These are phyloP conservation scores for Ophiocordyceps camponoti-leonardi DNA, from an alignment of 2,329 filamentous ascomycete genomes.

Conservation along the genomic window DNA sequence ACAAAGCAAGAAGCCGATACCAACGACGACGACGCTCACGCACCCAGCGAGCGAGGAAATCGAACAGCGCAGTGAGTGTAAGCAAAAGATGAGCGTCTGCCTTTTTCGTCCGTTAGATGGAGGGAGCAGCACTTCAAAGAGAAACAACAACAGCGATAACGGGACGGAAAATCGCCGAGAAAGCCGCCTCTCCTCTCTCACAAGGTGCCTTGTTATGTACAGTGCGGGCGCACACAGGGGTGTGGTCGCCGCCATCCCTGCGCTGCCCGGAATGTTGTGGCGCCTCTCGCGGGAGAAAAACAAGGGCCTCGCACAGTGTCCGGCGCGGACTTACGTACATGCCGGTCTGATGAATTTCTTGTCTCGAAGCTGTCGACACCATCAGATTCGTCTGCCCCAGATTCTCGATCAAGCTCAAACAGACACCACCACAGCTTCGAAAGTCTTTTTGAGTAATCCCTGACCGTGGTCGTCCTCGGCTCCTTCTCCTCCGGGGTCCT, in stretches of 20 bases:
- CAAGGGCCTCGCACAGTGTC: not conserved
- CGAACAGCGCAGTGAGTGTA: too few relatives aligned
- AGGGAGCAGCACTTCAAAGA: not conserved
- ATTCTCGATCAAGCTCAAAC: too few relatives aligned
- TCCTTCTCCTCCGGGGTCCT: not conserved
- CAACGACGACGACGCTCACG: not conserved
- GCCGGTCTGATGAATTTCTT: too few relatives aligned
- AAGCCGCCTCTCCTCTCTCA: not conserved
- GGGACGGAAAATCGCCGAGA: not conserved
- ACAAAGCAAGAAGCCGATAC: not conserved
- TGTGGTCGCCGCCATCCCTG: not conserved
- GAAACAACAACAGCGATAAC: not conserved
- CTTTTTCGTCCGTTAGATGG: not conserved
- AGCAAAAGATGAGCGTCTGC: too few relatives aligned
- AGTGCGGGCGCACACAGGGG: not conserved
- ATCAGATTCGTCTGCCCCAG: too few relatives aligned
- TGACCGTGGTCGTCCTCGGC: not conserved
- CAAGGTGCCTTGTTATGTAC: not conserved
- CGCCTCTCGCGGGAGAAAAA: not conserved
- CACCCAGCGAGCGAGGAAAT: too few relatives aligned
- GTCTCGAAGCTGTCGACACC: too few relatives aligned
- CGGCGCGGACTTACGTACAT: too few relatives aligned
- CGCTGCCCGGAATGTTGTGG: not conserved
- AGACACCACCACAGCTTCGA: too few relatives aligned
- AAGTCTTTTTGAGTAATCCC: too few relatives aligned